These are phyloP conservation scores for Primulina tabacum DNA, from an alignment of 257 asterid genomes.

Conservation along the genomic window DNA sequence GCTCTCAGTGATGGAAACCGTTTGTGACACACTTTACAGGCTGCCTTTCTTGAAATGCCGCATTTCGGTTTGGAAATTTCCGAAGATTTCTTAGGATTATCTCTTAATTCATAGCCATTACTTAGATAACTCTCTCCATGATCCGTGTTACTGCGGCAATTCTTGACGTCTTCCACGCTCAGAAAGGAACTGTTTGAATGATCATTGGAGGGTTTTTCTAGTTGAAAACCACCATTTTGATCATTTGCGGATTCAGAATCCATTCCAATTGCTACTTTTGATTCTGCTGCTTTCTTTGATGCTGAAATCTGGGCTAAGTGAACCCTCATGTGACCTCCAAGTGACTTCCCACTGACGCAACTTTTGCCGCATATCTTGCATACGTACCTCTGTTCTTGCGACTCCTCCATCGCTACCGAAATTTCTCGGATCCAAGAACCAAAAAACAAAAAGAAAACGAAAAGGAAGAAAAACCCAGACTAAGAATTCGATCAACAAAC, in stretches of 20 bases:
- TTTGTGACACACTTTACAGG: slow-evolving; percentile 64
- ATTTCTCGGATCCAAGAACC: slow-evolving; percentile 23
- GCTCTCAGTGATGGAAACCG: slow-evolving; percentile 63
- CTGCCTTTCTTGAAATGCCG: slow-evolving; percentile 15
- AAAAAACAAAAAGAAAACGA: slow-evolving; percentile 6
- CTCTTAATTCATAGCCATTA: slow-evolving; percentile 56
- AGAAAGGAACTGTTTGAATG: slow-evolving; percentile 26
- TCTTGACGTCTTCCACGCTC: slow-evolving; percentile 33
- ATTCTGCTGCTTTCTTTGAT: slow-evolving; percentile 42
- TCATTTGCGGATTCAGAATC: slow-evolving; percentile 29
- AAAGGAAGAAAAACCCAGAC: slow-evolving; percentile 13
- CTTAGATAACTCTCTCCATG: slow-evolving; percentile 36
- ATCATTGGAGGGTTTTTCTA: slow-evolving; percentile 20
- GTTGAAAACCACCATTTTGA: slow-evolving; percentile 2
- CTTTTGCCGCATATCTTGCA: slow-evolving; percentile 76
- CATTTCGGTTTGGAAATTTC: slow-evolving; percentile 40
- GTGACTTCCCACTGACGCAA: slow-evolving; percentile 72
- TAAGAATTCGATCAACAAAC: slow-evolving; percentile 26
- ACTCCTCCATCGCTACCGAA: slow-evolving; percentile 37
- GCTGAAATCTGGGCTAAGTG: slow-evolving; percentile 68
- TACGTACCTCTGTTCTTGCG: slow-evolving; percentile 37
- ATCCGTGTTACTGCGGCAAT: slow-evolving; percentile 6
- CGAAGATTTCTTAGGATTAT: slow-evolving; percentile 79
- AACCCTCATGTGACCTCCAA: slow-evolving; percentile 95
- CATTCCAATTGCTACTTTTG: slow-evolving; percentile 26